Conservation (phyloP, 2,329 filamentous ascomycete genomes). For the Waltergamsia citrina region DNA sequence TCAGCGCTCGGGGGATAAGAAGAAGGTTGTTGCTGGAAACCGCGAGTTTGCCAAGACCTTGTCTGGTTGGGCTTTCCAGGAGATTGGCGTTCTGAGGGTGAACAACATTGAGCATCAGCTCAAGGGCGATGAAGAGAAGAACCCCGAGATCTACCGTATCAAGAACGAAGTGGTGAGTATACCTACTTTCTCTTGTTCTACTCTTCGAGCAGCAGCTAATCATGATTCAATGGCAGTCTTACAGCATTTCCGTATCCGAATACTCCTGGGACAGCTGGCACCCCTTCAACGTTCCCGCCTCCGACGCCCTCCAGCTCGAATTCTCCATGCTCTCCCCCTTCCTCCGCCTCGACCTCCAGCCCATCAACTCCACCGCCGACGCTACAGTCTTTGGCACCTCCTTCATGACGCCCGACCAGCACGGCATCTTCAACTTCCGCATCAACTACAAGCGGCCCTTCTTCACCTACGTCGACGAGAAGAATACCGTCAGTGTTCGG, state of each 20-base stretch:
- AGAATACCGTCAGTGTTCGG: constrained; percentile 86
- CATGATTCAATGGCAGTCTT: too few species aligned
- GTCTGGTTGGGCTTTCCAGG: constrained; percentile 94
- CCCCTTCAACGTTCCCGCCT: constrained; percentile 60
- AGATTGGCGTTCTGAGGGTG: constrained; percentile 80
- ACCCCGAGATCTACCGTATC: constrained; percentile 85
- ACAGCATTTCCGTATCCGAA: constrained; percentile 82
- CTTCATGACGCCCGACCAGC: constrained; percentile 88
- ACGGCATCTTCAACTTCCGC: constrained; percentile 98
- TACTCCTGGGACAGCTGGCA: constrained; percentile 65
- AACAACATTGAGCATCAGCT: constrained; percentile 74
- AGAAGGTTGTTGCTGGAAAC: constrained; percentile 61
- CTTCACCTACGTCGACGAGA: constrained; percentile 82
- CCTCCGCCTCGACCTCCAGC: constrained; percentile 70
- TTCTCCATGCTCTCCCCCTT: constrained; percentile 99
- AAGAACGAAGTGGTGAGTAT: constrained; percentile 90
- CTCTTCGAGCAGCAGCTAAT: too few species aligned
- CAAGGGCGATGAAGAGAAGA: constrained; percentile 46
- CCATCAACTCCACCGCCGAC: constrained; percentile 48
- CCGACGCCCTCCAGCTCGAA: constrained; percentile 81
- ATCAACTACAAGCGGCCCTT: constrained; percentile 97
- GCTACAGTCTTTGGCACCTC: constrained; percentile 63
- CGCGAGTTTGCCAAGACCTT: constrained; percentile 76
- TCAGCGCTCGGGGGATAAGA: constrained; percentile 42
- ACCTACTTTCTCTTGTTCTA: too few species aligned